These are phyloP conservation scores for Tetrapisispora pingtungensis DNA, from an alignment of 805 yeast genomes.

Conservation along the genomic window DNA sequence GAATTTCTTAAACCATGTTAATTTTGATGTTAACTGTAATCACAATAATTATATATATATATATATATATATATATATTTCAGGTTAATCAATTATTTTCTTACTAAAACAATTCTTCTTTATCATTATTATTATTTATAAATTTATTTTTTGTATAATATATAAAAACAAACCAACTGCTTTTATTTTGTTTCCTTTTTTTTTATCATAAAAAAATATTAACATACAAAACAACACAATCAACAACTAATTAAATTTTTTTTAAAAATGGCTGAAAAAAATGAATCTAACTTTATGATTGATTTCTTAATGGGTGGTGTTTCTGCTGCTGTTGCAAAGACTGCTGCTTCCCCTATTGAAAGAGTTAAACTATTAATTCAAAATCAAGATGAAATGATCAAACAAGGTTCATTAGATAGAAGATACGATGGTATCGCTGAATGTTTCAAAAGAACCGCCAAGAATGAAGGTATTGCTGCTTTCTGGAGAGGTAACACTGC, in stretches of 20 bases:
- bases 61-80: no score
- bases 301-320: slow-evolving; percentile 83
- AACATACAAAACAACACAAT: not conserved
- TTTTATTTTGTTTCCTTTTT: not conserved
- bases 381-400: slow-evolving; percentile 97
- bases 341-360: slow-evolving; percentile 96
- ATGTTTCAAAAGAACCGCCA: slow-evolving; percentile 91
- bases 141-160: no score
- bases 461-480: slow-evolving; percentile 82
- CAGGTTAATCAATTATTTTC: no score
- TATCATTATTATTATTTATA: no score
- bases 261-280: slow-evolving; percentile 19
- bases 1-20: no score
- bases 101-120: no score
- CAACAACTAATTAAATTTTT: not conserved
- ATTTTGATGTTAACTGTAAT: no score
- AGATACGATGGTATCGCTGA: slow-evolving; percentile 85
- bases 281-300: slow-evolving; percentile 39
- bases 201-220: not conserved
- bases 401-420: slow-evolving; percentile 87
- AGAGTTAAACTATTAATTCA: slow-evolving; percentile 93
- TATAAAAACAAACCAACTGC: no score
- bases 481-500: slow-evolving; percentile 99
- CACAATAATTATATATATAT: no score
- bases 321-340: slow-evolving; percentile 96